A percentile compares a stretch with the other conserved stretches of the same genome.
Evolutionary conservation across 2,329 filamentous ascomycete species (phyloP).

Genomic region (Claviceps pazoutovae): DNA sequence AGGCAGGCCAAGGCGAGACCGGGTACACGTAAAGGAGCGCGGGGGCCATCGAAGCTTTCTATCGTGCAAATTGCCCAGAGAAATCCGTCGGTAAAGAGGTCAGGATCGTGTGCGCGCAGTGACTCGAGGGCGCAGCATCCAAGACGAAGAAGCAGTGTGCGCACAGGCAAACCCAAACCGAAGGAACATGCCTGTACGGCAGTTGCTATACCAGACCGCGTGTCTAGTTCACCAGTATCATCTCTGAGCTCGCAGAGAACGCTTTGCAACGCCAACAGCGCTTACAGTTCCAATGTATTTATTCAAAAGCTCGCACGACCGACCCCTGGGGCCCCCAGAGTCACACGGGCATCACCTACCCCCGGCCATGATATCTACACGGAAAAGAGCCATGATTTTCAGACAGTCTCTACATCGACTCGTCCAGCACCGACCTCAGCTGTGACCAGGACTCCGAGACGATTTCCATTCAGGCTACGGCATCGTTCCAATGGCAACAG

Average conservation of each 20-base stretch:
- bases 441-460: background rate
- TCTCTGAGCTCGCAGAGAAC: conserved; percentile 28
- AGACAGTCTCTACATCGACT: background rate
- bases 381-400: conserved; percentile 4
- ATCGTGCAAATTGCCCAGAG: no score
- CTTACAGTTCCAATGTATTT: conserved; percentile 47
- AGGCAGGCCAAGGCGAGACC: no score
- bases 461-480: background rate
- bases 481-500: background rate
- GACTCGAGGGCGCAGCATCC: no score
- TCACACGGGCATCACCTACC: background rate
- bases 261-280: conserved; percentile 45
- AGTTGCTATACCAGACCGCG: conserved; percentile 29
- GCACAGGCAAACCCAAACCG: background rate
- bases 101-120: no score
- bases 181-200: conserved; percentile 7
- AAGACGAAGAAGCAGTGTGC: background rate
- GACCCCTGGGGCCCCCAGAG: conserved; percentile 10
- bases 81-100: no score
- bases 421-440: background rate
- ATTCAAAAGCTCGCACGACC: conserved; percentile 35
- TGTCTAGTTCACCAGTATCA: conserved; percentile 31
- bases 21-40: no score
- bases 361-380: conserved; percentile 7
- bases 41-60: no score